These are phyloP conservation scores for Luffa aegyptiaca DNA, from an alignment of 306 rosid species.

Conservation along the genomic window DNA sequence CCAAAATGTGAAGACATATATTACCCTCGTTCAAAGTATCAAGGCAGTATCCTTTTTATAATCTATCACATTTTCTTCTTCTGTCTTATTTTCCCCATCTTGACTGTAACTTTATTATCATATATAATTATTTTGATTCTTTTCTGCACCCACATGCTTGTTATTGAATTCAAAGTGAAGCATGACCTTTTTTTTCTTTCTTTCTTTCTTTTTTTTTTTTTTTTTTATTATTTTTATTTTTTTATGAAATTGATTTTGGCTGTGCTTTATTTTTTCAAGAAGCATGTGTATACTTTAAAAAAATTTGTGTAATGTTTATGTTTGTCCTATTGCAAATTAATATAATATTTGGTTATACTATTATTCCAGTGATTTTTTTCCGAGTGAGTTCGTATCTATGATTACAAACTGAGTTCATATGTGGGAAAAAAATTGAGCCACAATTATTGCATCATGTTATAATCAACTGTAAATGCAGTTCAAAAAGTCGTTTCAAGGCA, in stretches of 20 bases:
- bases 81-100: not conserved
- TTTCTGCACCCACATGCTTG: not conserved
- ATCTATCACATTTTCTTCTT: not conserved
- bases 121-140: not conserved
- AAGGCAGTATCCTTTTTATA: constrained; percentile 97
- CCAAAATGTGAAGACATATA: constrained; percentile 95
- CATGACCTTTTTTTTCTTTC: not conserved
- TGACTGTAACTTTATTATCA: not conserved
- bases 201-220: no score
- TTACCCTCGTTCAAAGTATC: constrained; percentile 97
- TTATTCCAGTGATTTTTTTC: not conserved
- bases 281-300: not conserved
- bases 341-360: not conserved
- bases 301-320: not conserved
- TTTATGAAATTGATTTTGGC: not conserved
- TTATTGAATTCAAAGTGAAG: not conserved
- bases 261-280: not conserved
- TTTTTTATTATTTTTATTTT: not conserved
- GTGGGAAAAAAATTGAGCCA: not conserved
- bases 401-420: not conserved
- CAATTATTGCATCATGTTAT: not conserved
- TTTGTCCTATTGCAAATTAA: not conserved
- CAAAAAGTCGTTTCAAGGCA: not conserved
- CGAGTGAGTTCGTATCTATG: not conserved
- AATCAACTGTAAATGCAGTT: not conserved